phyloP scores from a whole-genome alignment of 768 basidiomycete genomes.

The Suillus sp. region DNA sequence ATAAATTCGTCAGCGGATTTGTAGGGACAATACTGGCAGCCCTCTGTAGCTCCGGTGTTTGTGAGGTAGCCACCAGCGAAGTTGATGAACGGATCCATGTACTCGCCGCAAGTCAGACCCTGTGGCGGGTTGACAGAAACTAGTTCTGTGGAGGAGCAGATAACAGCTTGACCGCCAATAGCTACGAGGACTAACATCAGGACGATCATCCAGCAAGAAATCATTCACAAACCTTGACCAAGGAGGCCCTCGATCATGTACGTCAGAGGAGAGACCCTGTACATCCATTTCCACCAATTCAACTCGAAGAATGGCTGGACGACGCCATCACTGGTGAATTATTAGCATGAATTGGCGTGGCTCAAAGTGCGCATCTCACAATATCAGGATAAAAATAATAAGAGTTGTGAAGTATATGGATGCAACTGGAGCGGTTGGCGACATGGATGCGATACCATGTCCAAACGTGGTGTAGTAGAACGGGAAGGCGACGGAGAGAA shows the following conservation, averaged over 20 bases:
- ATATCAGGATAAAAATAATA: constrained; percentile 66
- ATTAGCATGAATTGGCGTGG: not conserved
- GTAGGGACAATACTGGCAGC: constrained; percentile 58
- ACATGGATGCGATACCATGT: constrained; percentile 61
- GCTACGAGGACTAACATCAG: constrained; percentile 36
- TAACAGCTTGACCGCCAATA: constrained; percentile 49
- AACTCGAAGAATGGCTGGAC: constrained; percentile 65
- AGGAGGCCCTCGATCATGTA: constrained; percentile 55
- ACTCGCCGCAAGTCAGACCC: constrained; percentile 49
- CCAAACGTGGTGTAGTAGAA: constrained; percentile 64
- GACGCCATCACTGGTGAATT: constrained; percentile 48
- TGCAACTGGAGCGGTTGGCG: constrained; percentile 60
- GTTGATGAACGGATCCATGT: constrained; percentile 44
- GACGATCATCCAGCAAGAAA: not conserved
- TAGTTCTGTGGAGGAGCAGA: constrained; percentile 63
- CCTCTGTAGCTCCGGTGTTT: constrained; percentile 38
- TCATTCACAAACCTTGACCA: constrained; percentile 43
- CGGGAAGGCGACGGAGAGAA: constrained; percentile 55
- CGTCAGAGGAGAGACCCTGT: constrained; percentile 51
- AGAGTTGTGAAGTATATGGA: constrained; percentile 57
- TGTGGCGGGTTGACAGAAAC: constrained; percentile 51
- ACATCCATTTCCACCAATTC: constrained; percentile 79
- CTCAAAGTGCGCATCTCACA: constrained; percentile 23
- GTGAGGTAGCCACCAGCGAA: constrained; percentile 48
- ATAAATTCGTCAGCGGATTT: constrained; percentile 58